phyloP scores from a whole-genome alignment of 306 rosid genomes.

The Glycine latifolia region DNA sequence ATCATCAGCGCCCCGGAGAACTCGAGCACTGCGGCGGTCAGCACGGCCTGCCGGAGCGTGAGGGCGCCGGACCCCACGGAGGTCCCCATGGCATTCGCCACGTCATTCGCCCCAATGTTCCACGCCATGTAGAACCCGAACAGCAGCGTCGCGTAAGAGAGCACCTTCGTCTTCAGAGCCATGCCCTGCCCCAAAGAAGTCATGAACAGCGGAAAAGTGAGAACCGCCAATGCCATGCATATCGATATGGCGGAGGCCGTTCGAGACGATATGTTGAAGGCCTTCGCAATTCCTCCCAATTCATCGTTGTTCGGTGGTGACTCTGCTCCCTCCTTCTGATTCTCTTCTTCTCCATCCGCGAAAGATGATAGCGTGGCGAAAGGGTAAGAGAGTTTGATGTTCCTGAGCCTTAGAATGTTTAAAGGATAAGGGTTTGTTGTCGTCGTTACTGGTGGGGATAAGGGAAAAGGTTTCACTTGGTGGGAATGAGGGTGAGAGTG shows the following conservation, averaged over 20 bases:
- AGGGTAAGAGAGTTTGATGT: slow-evolving; percentile 56
- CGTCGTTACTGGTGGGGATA: not conserved
- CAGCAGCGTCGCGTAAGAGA: slow-evolving; percentile 72
- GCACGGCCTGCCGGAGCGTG: slow-evolving; percentile 83
- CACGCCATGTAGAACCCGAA: slow-evolving; percentile 99
- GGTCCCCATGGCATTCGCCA: slow-evolving; percentile 99
- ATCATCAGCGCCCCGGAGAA: slow-evolving; percentile 87
- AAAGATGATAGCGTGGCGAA: slow-evolving; percentile 78
- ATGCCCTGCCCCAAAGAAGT: slow-evolving; percentile 68
- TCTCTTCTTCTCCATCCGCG: slow-evolving; percentile 73
- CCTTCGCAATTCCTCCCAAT: slow-evolving; percentile 68
- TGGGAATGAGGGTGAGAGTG: not conserved
- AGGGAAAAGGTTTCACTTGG: slow-evolving; percentile 37
- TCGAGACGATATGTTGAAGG: slow-evolving; percentile 74
- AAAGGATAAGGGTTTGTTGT: slow-evolving; percentile 30
- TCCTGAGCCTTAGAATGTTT: slow-evolving; percentile 48
- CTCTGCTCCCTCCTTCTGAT: slow-evolving; percentile 39
- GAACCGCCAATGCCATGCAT: slow-evolving; percentile 73
- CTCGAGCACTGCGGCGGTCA: slow-evolving; percentile 87
- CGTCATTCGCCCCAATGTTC: slow-evolving; percentile 99
- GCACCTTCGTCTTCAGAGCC: slow-evolving; percentile 63
- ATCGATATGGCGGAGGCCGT: slow-evolving; percentile 70
- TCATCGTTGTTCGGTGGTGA: slow-evolving; percentile 13
- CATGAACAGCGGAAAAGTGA: slow-evolving; percentile 74
- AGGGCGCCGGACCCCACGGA: slow-evolving; percentile 97